Conservation (phyloP, 257 asterid genomes). For the Ballota nigra region DNA sequence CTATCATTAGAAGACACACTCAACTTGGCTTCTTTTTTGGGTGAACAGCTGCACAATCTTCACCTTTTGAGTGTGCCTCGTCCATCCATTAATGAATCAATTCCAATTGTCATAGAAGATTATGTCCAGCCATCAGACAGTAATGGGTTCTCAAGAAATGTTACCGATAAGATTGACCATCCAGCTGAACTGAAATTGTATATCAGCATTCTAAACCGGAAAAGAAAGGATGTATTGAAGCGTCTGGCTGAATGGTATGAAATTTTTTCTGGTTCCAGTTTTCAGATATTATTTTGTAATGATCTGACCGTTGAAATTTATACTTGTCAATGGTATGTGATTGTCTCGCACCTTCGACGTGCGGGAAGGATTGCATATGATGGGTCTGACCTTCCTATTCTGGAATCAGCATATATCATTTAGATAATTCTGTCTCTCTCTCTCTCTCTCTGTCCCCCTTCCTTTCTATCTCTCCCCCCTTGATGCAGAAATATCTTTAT, state of each 20-base stretch:
- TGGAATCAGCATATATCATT: not conserved
- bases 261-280: slow-evolving; percentile 10
- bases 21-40: slow-evolving; percentile 80
- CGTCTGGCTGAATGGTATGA: slow-evolving; percentile 80
- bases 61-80: slow-evolving; percentile 77
- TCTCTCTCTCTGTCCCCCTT: too few relatives aligned
- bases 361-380: not conserved
- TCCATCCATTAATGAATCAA: slow-evolving; percentile 40
- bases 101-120: slow-evolving; percentile 32
- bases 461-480: too few relatives aligned
- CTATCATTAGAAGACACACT: slow-evolving; percentile 61
- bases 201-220: slow-evolving; percentile 59
- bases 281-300: not conserved
- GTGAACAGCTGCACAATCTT: slow-evolving; percentile 82
- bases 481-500: not conserved
- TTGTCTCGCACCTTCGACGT: not conserved
- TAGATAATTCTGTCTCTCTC: not conserved
- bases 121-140: slow-evolving; percentile 30
- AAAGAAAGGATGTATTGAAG: slow-evolving; percentile 50
- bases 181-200: slow-evolving; percentile 56
- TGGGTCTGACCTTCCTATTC: not conserved
- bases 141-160: slow-evolving; percentile 39
- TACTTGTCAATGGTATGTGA: not conserved
- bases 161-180: slow-evolving; percentile 32
- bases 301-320: not conserved